Base-by-base conservation (phyloP, 495 filamentous ascomycete species). In the Stereocaulon alpinum region DNA sequence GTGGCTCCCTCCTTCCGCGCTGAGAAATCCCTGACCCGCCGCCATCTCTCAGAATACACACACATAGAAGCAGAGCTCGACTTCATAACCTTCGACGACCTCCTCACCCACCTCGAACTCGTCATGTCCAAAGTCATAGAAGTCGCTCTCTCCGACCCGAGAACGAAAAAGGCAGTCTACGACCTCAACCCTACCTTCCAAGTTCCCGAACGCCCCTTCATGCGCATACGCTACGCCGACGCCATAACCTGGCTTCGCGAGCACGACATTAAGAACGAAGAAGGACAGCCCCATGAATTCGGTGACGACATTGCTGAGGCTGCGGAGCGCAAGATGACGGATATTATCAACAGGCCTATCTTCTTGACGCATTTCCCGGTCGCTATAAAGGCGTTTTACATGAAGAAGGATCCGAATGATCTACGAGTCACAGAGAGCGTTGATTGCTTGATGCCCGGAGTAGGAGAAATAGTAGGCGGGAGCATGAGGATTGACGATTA, bases 351-450 rank as follows among this genome's bases (percentile, higher is more conserved):
- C 80, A 74, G 82, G 58, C 93, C 93, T 40, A 96, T 99, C 72
- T 89, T 99, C 77, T 78, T 99, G 17, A 97, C 91, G 6, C 89
- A 95, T 74, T 99, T 99, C 82, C 93, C 93, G 1, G 86, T 85
- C 40, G 88, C 92, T 73, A 94, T 99, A 80, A 99, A 99, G 81
- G 88, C 93, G 4, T 99, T 99, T 74, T 99, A 99, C 76, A 99
- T 99, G 93, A 89, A 89, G 78, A 94, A 90, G 74, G 93, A 91
- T 60, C 76, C 76, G 14, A 70, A 80, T 17, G 93, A 98, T 68
- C 77, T 74, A 51, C 82, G 91, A n/a, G 88, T 95, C 40, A 99
- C 93, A 1, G 93, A 99, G 79, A 91, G 86, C 63, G 94, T 97
- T 2, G 93, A 99, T 67, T 88, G 89, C 50, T 74, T 99, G 62